phyloP scores from a whole-genome alignment of 805 yeast genomes.

The Saccharomycopsis sp. region DNA sequence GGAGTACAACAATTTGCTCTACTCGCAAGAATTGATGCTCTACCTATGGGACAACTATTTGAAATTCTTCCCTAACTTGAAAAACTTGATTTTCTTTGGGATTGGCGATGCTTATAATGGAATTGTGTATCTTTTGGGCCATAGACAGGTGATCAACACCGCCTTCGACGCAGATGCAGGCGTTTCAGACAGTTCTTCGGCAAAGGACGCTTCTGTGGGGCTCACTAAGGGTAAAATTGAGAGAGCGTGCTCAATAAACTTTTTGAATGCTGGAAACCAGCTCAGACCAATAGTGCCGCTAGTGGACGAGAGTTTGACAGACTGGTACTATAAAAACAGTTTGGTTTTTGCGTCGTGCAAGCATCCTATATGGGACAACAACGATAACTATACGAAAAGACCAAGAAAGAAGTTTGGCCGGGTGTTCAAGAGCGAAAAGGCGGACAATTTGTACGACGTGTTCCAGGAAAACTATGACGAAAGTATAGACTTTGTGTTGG shows the following conservation, averaged over 20 bases:
- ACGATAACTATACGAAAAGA: conserved; percentile 44
- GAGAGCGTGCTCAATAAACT: conserved; percentile 17
- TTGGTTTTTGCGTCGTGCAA: conserved; percentile 67
- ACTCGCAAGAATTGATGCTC: conserved; percentile 66
- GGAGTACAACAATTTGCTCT: conserved; percentile 18
- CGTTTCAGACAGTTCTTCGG: neutral
- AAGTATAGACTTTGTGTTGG: conserved; percentile 75
- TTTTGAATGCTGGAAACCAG: conserved; percentile 17
- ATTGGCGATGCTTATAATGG: conserved; percentile 87
- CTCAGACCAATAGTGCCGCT: conserved; percentile 75
- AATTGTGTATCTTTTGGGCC: conserved; percentile 80
- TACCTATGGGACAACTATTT: conserved; percentile 90
- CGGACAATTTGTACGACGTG: conserved; percentile 69
- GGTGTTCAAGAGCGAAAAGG: conserved; percentile 59
- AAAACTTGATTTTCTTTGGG: conserved; percentile 74
- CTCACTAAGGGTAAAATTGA: conserved; percentile 18
- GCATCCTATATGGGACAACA: conserved; percentile 76
- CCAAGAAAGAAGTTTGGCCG: conserved; percentile 91
- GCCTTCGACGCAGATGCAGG: conserved; percentile 9
- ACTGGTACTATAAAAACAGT: conserved; percentile 87
- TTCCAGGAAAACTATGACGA: conserved; percentile 80
- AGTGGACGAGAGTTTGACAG: conserved; percentile 82
- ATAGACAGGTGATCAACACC: conserved; percentile 36
- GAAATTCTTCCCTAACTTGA: conserved; percentile 57
- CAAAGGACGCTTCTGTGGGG: neutral